A percentile compares a stretch with the other conserved stretches of the same genome.
Evolutionary conservation across 208 protist species (phyloP).

Genomic region (Leishmania martiniquensis): DNA sequence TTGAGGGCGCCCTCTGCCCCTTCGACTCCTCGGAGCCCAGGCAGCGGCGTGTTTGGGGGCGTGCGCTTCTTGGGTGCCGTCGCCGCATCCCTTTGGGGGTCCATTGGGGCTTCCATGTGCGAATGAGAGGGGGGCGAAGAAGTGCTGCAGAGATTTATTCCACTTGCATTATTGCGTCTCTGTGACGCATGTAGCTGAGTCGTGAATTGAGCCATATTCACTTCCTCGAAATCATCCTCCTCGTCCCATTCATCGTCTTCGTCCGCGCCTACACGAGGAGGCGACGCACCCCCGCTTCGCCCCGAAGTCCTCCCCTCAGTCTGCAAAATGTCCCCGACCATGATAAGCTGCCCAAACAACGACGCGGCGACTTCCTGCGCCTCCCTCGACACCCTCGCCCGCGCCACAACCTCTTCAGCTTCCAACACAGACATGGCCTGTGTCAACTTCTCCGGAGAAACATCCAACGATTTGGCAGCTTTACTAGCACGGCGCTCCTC

Average conservation of each 20-base stretch:
- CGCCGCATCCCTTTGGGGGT: not conserved
- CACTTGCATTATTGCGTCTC: not conserved
- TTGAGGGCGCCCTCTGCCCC: not conserved
- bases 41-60: conserved; percentile 12
- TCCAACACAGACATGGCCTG: not conserved
- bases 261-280: not conserved
- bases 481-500: conserved; percentile 5
- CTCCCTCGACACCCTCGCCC: conserved; percentile 29
- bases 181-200: not conserved
- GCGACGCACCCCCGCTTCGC: not conserved
- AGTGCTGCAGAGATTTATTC: not conserved
- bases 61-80: conserved; percentile 8
- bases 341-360: conserved; percentile 34
- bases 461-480: conserved; percentile 6
- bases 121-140: not conserved
- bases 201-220: conserved; percentile 13
- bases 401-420: conserved; percentile 23
- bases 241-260: conserved; percentile 30
- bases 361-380: conserved; percentile 27
- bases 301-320: not conserved
- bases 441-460: not conserved
- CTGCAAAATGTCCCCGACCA: conserved; percentile 24
- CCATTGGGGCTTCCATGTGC: not conserved
- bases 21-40: not conserved
- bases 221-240: conserved; percentile 49